A percentile compares a stretch with the other conserved stretches of the same genome.
These are phyloP conservation scores for Saccharomycopsis oosterbeekiorum DNA, from an alignment of 805 yeast genomes.

Conservation along the genomic window DNA sequence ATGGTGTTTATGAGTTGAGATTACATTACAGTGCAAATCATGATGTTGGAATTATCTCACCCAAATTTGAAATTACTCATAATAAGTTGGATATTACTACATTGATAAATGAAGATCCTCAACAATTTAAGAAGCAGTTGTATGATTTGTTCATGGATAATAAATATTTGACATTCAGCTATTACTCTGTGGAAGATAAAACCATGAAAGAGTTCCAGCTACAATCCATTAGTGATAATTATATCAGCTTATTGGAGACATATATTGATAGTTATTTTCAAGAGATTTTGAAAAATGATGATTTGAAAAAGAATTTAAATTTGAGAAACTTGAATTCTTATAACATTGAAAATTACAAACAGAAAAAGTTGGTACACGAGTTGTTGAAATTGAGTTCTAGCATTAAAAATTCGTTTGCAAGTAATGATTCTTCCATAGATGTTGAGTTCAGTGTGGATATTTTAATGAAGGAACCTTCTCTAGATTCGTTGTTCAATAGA, in stretches of 20 bases:
- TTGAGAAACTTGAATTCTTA: slow-evolving; percentile 15
- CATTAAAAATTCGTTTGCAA: slow-evolving; percentile 26
- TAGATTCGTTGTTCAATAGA: slow-evolving; percentile 26
- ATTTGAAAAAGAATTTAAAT: slow-evolving; percentile 13
- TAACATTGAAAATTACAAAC: slow-evolving; percentile 15
- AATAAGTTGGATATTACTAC: slow-evolving; percentile 26
- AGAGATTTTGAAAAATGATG: background rate
- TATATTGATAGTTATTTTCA: slow-evolving; percentile 11
- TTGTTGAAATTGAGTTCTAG: slow-evolving; percentile 18
- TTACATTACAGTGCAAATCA: slow-evolving; percentile 60
- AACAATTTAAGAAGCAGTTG: slow-evolving; percentile 11
- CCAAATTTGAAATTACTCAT: slow-evolving; percentile 52
- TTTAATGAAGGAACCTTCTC: slow-evolving; percentile 27
- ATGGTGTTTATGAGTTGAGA: slow-evolving; percentile 65
- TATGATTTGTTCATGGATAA: slow-evolving; percentile 2
- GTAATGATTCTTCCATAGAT: slow-evolving; percentile 17
- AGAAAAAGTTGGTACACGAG: slow-evolving; percentile 5
- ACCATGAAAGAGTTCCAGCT: background rate
- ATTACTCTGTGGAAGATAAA: background rate
- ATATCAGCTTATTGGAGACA: slow-evolving; percentile 4
- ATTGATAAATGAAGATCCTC: slow-evolving; percentile 9
- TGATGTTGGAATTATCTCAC: slow-evolving; percentile 55
- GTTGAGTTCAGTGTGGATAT: slow-evolving; percentile 31
- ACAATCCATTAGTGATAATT: slow-evolving; percentile 4
- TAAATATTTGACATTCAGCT: slow-evolving; percentile 10